Conservation (phyloP, 306 rosid genomes). For the Prosopis cineraria region DNA sequence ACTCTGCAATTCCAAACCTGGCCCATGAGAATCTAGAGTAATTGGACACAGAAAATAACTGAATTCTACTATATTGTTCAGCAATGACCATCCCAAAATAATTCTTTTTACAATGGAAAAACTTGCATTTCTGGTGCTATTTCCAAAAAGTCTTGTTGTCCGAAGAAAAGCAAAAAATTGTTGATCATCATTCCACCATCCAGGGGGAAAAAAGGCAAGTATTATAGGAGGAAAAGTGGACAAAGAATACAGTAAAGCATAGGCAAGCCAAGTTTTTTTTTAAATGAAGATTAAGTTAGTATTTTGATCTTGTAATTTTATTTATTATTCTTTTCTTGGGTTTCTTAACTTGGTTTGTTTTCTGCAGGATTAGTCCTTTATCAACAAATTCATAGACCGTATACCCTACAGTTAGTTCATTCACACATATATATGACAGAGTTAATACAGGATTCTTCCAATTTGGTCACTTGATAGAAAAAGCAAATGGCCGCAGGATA, state of each 20-base stretch:
- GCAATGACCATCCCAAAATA: not conserved
- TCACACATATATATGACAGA: not conserved
- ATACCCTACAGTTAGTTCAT: not conserved
- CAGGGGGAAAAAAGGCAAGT: not conserved
- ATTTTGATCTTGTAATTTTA: not conserved
- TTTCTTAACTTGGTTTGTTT: not conserved
- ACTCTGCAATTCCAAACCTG: conserved; percentile 57
- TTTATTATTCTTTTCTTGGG: not conserved
- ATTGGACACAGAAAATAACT: not conserved
- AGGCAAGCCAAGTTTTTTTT: not conserved
- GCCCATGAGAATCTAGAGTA: not conserved
- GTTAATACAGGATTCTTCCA: not conserved
- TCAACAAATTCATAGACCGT: not conserved
- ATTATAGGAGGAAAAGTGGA: not conserved
- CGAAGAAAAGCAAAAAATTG: not conserved
- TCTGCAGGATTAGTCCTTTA: not conserved
- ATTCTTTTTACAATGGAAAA: not conserved
- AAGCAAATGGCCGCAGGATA: not conserved
- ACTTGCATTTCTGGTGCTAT: not conserved
- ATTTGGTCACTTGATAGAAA: not conserved
- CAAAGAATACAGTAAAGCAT: not conserved
- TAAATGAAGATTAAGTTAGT: not conserved
- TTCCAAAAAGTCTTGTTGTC: not conserved
- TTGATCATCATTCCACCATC: not conserved
- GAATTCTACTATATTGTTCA: not conserved